These are phyloP conservation scores for Datisca glomerata DNA, from an alignment of 306 rosid species.

Conservation along the genomic window DNA sequence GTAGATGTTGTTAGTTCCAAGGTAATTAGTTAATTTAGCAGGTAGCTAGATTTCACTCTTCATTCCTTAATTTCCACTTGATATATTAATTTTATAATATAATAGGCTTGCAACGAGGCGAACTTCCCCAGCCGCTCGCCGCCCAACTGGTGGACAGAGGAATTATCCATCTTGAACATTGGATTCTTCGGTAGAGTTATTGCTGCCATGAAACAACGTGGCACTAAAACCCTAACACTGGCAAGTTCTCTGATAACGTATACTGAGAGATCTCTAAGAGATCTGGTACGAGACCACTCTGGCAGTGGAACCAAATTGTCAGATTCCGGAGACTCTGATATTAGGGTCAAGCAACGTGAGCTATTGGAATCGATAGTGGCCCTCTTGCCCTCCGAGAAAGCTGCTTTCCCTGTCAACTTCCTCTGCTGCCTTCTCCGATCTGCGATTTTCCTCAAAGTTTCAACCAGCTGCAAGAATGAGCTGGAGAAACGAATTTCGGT, in stretches of 20 bases:
- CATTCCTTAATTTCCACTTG: no score
- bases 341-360: slow-evolving; percentile 30
- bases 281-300: slow-evolving; percentile 70
- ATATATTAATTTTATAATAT: not conserved
- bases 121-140: slow-evolving; percentile 66
- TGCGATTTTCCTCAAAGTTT: slow-evolving; percentile 47
- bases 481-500: slow-evolving; percentile 55
- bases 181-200: slow-evolving; percentile 41
- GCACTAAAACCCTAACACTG: slow-evolving; percentile 34
- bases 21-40: slow-evolving; percentile 9
- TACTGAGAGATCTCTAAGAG: slow-evolving; percentile 58
- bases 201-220: slow-evolving; percentile 44
- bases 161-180: slow-evolving; percentile 43
- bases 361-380: slow-evolving; percentile 44
- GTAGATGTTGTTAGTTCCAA: slow-evolving; percentile 36
- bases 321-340: slow-evolving; percentile 11
- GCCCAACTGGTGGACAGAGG: slow-evolving; percentile 93
- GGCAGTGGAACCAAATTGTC: slow-evolving; percentile 23
- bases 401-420: slow-evolving; percentile 63
- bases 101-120: slow-evolving; percentile 47
- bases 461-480: slow-evolving; percentile 41
- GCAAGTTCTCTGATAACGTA: slow-evolving; percentile 60
- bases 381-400: slow-evolving; percentile 67
- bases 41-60: no score
- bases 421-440: slow-evolving; percentile 84